Evolutionary conservation across 2,329 filamentous ascomycete genomes (phyloP).

Genomic region (Colletotrichum kahawae): DNA sequence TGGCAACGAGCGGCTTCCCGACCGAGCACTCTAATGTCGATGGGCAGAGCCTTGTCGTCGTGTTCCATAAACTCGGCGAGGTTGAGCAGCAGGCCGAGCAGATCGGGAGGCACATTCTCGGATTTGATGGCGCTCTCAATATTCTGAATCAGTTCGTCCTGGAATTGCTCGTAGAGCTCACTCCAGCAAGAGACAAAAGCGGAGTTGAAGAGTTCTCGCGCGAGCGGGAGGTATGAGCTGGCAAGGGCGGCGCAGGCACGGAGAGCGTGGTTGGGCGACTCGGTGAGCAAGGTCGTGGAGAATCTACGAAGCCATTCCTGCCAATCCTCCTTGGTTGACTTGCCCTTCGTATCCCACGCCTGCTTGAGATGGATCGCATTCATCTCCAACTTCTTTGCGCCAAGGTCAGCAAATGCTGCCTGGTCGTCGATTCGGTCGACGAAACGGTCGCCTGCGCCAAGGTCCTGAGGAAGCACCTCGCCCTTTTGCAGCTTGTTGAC

Average conservation of each 20-base stretch:
- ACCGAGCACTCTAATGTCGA: slow-evolving; percentile 93
- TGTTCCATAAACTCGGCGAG: slow-evolving; percentile 99
- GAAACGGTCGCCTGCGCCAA: slow-evolving; percentile 86
- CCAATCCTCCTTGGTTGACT: slow-evolving; percentile 98
- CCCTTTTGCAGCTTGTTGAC: slow-evolving; percentile 93
- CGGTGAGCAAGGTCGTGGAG: slow-evolving; percentile 91
- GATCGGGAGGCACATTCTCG: slow-evolving; percentile 92
- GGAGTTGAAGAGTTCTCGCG: slow-evolving; percentile 95
- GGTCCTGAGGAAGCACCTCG: slow-evolving; percentile 91
- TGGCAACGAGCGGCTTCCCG: slow-evolving; percentile 96
- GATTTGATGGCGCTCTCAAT: slow-evolving; percentile 96
- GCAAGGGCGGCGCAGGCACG: slow-evolving; percentile 91
- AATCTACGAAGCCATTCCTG: slow-evolving; percentile 98
- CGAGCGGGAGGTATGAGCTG: slow-evolving; percentile 88
- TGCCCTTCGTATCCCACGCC: slow-evolving; percentile 96
- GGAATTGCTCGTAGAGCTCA: slow-evolving; percentile 94
- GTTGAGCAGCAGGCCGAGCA: slow-evolving; percentile 92
- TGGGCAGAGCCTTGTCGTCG: slow-evolving; percentile 96
- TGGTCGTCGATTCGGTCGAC: slow-evolving; percentile 80
- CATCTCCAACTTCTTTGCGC: slow-evolving; percentile 92
- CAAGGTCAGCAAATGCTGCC: slow-evolving; percentile 76
- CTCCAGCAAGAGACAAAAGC: slow-evolving; percentile 99
- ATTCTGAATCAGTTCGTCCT: slow-evolving; percentile 93
- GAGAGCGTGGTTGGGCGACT: slow-evolving; percentile 94
- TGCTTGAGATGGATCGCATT: slow-evolving; percentile 97